Conservation (phyloP, 2,329 filamentous ascomycete genomes). For the Didymellaceae sp. region DNA sequence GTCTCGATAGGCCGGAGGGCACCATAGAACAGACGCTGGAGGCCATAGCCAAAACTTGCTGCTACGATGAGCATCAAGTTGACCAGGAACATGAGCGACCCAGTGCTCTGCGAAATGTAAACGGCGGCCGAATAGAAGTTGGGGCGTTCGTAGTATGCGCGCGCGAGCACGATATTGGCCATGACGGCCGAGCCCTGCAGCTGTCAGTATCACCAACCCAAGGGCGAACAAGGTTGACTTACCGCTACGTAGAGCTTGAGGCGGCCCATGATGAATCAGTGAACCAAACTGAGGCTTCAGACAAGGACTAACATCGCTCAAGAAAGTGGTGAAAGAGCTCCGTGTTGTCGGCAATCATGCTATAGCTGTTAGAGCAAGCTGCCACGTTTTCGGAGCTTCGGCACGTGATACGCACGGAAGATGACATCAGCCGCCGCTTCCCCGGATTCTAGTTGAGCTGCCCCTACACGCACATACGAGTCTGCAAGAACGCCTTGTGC, state of each 20-base stretch:
- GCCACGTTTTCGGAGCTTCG: constrained; percentile 21
- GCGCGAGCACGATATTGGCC: constrained; percentile 82
- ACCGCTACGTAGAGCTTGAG: constrained; percentile 46
- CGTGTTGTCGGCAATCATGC: constrained; percentile 3
- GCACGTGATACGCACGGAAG: constrained; percentile 10
- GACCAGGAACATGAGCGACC: constrained; percentile 91
- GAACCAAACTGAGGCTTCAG: constrained; percentile 15
- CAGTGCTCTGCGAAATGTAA: constrained; percentile 94
- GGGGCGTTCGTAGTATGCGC: constrained; percentile 90
- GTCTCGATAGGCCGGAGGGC: constrained; percentile 90
- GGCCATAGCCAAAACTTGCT: constrained; percentile 79
- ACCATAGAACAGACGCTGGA: constrained; percentile 91
- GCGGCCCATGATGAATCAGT: constrained; percentile 38
- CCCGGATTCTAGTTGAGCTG: neutral
- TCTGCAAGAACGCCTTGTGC: too few species aligned
- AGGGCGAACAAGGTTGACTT: constrained; percentile 5
- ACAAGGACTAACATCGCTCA: constrained; percentile 21
- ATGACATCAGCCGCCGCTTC: constrained; percentile 15
- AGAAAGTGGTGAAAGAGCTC: constrained; percentile 1
- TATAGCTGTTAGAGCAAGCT: constrained; percentile 18
- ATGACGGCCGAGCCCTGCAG: constrained; percentile 73
- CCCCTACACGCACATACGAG: too few species aligned
- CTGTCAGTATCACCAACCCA: constrained; percentile 24
- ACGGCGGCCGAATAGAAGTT: constrained; percentile 99
- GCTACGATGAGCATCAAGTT: constrained; percentile 87